A percentile compares a stretch with the other conserved stretches of the same genome.
Conservation (phyloP, 176 grass and related monocot species). For the Ananas comosus region DNA sequence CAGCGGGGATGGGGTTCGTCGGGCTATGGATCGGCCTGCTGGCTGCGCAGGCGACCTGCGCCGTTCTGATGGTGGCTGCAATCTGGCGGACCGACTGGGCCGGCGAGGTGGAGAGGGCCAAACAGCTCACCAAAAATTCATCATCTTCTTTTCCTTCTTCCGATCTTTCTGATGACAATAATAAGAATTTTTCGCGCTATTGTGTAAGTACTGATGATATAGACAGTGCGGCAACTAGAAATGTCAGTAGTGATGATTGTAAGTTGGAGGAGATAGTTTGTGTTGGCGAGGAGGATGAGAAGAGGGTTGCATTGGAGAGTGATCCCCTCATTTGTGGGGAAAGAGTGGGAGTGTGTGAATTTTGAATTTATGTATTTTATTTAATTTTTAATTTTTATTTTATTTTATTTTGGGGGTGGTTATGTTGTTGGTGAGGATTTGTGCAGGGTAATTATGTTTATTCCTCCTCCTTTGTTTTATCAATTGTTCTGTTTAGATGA, state of each 20-base stretch:
- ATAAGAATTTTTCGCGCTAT: too few species aligned
- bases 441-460: too few species aligned
- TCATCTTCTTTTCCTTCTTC: neutral
- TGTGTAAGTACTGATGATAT: too few species aligned
- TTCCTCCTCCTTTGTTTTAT: too few species aligned
- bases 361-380: neutral
- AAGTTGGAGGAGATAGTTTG: too few species aligned
- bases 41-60: slow-evolving; percentile 64
- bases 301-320: neutral
- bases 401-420: too few species aligned
- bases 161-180: neutral
- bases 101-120: slow-evolving; percentile 36
- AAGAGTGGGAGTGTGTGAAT: neutral
- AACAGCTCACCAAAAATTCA: slow-evolving; percentile 21
- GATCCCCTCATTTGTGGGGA: neutral
- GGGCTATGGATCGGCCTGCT: slow-evolving; percentile 82
- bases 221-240: too few species aligned
- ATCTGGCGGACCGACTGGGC: slow-evolving; percentile 51
- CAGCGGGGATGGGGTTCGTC: slow-evolving; percentile 42
- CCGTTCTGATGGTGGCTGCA: slow-evolving; percentile 49
- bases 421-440: too few species aligned
- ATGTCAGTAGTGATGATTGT: too few species aligned
- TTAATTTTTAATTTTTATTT: too few species aligned
- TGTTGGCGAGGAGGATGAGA: neutral
- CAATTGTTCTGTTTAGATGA: too few species aligned